These are phyloP conservation scores for Fraxinus greggii DNA, from an alignment of 305 asterid species.

Conservation along the genomic window DNA sequence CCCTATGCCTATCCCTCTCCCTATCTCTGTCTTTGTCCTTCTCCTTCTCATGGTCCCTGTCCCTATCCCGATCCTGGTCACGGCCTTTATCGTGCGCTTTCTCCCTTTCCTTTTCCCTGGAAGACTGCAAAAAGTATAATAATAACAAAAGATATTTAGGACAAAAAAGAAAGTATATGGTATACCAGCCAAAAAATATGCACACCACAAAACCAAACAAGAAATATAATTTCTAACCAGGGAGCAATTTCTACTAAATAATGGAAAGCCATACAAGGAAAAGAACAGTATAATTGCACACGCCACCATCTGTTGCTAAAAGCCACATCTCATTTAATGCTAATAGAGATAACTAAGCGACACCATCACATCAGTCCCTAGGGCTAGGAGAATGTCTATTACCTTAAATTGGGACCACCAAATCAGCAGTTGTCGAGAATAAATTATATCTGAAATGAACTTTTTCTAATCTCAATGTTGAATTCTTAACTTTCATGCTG, in stretches of 20 bases:
- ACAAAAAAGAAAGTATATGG: background rate
- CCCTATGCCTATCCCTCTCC: constrained; percentile 41
- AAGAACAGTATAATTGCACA: background rate
- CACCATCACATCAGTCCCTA: background rate
- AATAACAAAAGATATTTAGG: background rate
- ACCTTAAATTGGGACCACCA: background rate
- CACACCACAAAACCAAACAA: background rate
- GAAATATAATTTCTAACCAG: constrained; percentile 16
- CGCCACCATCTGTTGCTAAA: background rate
- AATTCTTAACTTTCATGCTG: background rate
- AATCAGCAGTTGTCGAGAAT: background rate
- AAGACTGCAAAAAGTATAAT: background rate
- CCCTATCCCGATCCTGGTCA: constrained; percentile 12
- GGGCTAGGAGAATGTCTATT: background rate
- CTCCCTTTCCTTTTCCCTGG: constrained; percentile 3
- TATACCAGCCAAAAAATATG: background rate
- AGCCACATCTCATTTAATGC: background rate
- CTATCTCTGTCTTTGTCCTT: constrained; percentile 34
- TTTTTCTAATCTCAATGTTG: background rate
- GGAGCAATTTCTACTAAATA: background rate
- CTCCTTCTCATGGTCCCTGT: constrained; percentile 38
- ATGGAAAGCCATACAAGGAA: background rate
- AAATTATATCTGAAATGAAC: background rate
- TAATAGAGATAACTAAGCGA: background rate
- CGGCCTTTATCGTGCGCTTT: background rate